Evolutionary conservation across 306 rosid species (phyloP), one percentile per base, ranked within the genome.

Genomic region (Phaseolus lunatus): DNA sequence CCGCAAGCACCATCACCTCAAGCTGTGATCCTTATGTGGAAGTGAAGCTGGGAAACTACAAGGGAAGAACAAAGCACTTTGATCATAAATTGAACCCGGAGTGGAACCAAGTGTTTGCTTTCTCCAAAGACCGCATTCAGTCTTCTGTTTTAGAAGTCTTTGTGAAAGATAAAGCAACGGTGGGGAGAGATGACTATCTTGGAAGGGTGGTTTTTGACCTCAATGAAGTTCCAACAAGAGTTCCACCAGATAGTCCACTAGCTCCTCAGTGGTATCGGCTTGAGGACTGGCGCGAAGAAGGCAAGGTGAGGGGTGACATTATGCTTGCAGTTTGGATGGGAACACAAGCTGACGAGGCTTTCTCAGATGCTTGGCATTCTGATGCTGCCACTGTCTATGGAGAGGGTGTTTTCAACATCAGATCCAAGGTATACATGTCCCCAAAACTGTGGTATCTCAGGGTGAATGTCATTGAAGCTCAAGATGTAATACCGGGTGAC

Each of bases 271-370:
- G 96, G 97, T 90, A 90, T 70, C 74, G 87, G 54, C 85, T 90
- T 33, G 96, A 90, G 58, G 88, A 88, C 78, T 75, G 81, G 75
- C 83, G 83, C 0, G 89, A 89, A 52, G 91, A 84, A 3, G 93
- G 98, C 11, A 89, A 79, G 62, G 87, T 91, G 18, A 78, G 86
- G 31, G 97, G 98, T 8, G 95, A 93, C 26, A 84, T 93, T 59
- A 93, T 93, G 98, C 81, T 93, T 37, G 93, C 93, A 43, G 93
- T 91, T 24, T 93, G 97, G 97, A 89, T 93, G 89, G 97, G 97
- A 73, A 93, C 96, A 59, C 97, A 93, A 58, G 94, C 96, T 58
- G 97, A 92, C 50, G 97, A 92, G 82, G 96, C 96, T 65, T 92
- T 92, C 69, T 81, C 94, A 15, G 90, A 93, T 67, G 89, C 98